phyloP scores from a whole-genome alignment of 2,329 filamentous ascomycete species.

The Polychaeton citri region DNA sequence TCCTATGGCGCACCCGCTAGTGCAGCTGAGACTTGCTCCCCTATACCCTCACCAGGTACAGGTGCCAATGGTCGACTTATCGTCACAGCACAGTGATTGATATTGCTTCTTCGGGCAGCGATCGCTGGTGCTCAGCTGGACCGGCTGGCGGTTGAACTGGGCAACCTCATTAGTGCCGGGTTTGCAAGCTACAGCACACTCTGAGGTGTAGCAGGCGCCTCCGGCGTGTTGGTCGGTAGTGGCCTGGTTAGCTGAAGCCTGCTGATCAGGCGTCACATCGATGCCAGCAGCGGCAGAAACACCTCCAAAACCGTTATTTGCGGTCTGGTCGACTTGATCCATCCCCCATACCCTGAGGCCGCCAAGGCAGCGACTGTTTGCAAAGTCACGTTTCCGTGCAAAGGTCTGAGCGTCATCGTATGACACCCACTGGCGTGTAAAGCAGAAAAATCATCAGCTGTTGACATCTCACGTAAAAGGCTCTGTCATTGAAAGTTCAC shows the following conservation, averaged over 20 bases:
- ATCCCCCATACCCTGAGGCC: slow-evolving; percentile 17
- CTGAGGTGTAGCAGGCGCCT: slow-evolving; percentile 12
- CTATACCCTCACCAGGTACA: slow-evolving; percentile 19
- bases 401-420: slow-evolving; percentile 26
- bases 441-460: too few relatives aligned
- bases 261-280: slow-evolving; percentile 5
- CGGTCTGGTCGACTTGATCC: slow-evolving; percentile 5
- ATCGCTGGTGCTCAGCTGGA: background rate
- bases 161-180: slow-evolving; percentile 15
- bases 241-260: slow-evolving; percentile 9
- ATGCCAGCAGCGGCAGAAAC: background rate
- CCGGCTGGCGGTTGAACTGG: slow-evolving; percentile 19
- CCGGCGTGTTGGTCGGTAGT: slow-evolving; percentile 5
- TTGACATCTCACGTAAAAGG: too few relatives aligned
- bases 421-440: slow-evolving; percentile 23
- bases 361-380: slow-evolving; percentile 16
- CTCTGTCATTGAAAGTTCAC: background rate
- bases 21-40: slow-evolving; percentile 18
- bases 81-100: slow-evolving; percentile 17
- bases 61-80: slow-evolving; percentile 11
- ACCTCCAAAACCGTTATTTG: too few relatives aligned
- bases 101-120: slow-evolving; percentile 15
- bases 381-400: slow-evolving; percentile 20
- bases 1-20: slow-evolving; percentile 16
- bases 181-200: slow-evolving; percentile 15